phyloP scores from a whole-genome alignment of 1,139 yeast genomes.

The Suhomyces terraborum region DNA sequence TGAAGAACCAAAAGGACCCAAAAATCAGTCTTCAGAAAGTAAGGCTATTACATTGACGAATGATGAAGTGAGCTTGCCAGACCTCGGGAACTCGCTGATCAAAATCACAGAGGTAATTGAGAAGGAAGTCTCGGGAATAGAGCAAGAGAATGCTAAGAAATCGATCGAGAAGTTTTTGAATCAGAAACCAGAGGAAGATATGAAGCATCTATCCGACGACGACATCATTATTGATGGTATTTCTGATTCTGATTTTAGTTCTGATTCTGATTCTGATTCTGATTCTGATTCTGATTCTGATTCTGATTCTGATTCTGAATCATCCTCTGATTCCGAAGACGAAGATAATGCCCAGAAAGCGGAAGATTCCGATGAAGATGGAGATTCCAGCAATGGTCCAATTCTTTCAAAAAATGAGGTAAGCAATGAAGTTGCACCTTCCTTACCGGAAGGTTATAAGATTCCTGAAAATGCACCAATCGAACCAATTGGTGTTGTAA shows the following conservation, averaged over 20 bases:
- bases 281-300: conserved; percentile 19
- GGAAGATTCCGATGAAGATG: conserved; percentile 41
- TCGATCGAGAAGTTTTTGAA: conserved; percentile 11
- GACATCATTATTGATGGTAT: conserved; percentile 23
- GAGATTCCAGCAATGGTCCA: conserved; percentile 53
- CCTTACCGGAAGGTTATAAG: conserved; percentile 65
- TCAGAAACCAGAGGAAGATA: conserved; percentile 15
- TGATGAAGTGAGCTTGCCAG: neutral
- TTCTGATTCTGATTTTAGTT: conserved; percentile 20
- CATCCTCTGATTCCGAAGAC: conserved; percentile 26
- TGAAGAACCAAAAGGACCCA: no score
- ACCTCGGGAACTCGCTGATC: neutral
- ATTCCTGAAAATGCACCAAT: conserved; percentile 64
- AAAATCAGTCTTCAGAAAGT: neutral
- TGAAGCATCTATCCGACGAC: conserved; percentile 24
- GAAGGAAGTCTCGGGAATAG: neutral
- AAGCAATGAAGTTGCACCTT: conserved; percentile 65
- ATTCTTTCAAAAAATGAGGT: conserved; percentile 79
- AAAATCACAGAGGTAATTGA: neutral
- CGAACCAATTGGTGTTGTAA: conserved; percentile 71
- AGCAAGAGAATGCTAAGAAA: neutral
- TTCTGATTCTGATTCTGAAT: conserved; percentile 20
- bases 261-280: conserved; percentile 24
- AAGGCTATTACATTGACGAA: neutral
- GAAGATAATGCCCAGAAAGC: conserved; percentile 25